Conservation (phyloP, 2,329 filamentous ascomycete species). For the Penicillium sp. region DNA sequence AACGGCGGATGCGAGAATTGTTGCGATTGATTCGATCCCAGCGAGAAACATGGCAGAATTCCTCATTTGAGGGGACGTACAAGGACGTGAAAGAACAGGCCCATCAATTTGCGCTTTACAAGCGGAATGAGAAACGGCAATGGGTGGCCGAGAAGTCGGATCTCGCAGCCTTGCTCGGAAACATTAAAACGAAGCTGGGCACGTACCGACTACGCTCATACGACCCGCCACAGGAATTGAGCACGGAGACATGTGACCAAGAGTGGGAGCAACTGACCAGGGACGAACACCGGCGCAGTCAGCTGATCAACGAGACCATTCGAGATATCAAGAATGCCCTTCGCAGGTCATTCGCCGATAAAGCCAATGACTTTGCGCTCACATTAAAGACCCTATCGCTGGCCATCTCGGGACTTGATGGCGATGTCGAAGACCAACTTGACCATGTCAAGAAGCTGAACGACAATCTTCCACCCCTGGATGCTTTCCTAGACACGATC, state of each 20-base stretch:
- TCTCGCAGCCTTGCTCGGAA: slow-evolving; percentile 87
- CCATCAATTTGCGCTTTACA: slow-evolving; percentile 82
- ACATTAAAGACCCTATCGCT: slow-evolving; percentile 93
- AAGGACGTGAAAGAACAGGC: slow-evolving; percentile 88
- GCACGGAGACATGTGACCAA: slow-evolving; percentile 78
- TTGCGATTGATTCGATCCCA: slow-evolving; percentile 76
- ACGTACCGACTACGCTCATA: slow-evolving; percentile 93
- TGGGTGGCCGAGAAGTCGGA: slow-evolving; percentile 99
- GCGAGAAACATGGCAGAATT: slow-evolving; percentile 74
- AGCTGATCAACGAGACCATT: slow-evolving; percentile 97
- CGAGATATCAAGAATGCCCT: slow-evolving; percentile 97
- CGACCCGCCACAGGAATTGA: slow-evolving; percentile 83
- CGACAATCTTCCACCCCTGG: slow-evolving; percentile 84
- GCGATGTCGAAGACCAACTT: slow-evolving; percentile 93
- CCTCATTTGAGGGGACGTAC: slow-evolving; percentile 90
- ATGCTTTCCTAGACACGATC: slow-evolving; percentile 88
- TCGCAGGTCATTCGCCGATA: slow-evolving; percentile 91
- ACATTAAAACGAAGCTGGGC: slow-evolving; percentile 98
- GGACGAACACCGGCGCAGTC: slow-evolving; percentile 85
- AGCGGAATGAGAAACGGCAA: slow-evolving; percentile 84
- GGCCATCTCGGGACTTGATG: slow-evolving; percentile 95
- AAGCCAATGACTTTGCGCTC: slow-evolving; percentile 96
- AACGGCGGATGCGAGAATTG: slow-evolving; percentile 85
- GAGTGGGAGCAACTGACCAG: slow-evolving; percentile 82
- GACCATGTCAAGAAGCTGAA: slow-evolving; percentile 84